phyloP scores from a whole-genome alignment of 441 rosid genomes.

The Populus hybrid region DNA sequence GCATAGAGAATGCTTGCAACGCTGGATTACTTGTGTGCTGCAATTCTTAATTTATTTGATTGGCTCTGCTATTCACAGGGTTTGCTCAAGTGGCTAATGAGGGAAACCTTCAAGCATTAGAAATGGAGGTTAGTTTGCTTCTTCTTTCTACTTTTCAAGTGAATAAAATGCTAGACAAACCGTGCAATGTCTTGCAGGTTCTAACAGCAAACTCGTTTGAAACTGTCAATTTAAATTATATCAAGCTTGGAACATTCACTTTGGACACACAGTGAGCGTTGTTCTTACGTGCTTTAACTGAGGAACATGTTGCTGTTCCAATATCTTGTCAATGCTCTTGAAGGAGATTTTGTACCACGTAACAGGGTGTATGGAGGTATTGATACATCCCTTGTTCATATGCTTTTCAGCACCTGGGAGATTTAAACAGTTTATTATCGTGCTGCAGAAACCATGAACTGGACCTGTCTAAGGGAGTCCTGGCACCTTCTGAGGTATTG shows the following conservation, averaged over 20 bases:
- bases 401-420: neutral
- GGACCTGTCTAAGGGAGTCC: constrained; percentile 67
- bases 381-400: constrained; percentile 8
- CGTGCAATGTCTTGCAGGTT: neutral
- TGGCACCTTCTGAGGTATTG: constrained; percentile 25
- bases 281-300: constrained; percentile 39
- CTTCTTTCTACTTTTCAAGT: constrained; percentile 6
- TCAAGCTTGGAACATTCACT: neutral
- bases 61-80: constrained; percentile 38
- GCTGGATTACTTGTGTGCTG: neutral
- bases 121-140: constrained; percentile 45
- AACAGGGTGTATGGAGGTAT: constrained; percentile 52
- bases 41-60: neutral
- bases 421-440: constrained; percentile 7
- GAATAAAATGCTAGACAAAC: neutral
- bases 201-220: neutral
- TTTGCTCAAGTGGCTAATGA: constrained; percentile 39
- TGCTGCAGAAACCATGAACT: constrained; percentile 69
- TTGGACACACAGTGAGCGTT: neutral
- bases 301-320: constrained; percentile 66
- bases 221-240: neutral
- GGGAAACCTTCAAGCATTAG: constrained; percentile 27
- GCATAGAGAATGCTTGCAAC: no score
- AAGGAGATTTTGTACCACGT: constrained; percentile 58
- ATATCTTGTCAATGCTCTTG: constrained; percentile 68